These are phyloP conservation scores for Lichtheimia hyalospora DNA, from an alignment of 371 early-diverging fungal species.

Conservation along the genomic window DNA sequence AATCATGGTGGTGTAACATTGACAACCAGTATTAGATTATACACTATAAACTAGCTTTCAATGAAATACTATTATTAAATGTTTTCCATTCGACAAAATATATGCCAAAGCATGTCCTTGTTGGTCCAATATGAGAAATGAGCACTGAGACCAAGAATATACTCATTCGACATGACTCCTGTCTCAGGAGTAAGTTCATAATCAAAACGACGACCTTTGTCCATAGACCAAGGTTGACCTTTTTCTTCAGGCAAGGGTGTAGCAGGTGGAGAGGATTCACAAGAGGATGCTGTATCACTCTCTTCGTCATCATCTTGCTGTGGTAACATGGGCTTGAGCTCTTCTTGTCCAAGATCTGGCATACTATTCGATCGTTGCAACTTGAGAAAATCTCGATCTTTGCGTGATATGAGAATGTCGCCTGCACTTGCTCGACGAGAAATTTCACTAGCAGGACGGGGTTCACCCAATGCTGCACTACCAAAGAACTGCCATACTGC, in stretches of 20 bases:
- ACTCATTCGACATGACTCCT: slow-evolving; percentile 51
- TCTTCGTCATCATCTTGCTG: slow-evolving; percentile 1
- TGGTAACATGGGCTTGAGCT: neutral
- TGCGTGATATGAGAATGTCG: slow-evolving; percentile 7
- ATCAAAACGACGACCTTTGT: slow-evolving; percentile 28
- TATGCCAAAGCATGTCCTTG: slow-evolving; percentile 54
- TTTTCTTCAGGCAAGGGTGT: neutral
- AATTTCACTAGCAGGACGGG: neutral
- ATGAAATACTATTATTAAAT: too few species aligned
- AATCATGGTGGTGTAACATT: too few species aligned
- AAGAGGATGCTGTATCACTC: neutral
- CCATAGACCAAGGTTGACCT: slow-evolving; percentile 2
- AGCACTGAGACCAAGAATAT: slow-evolving; percentile 45
- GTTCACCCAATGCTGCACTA: neutral
- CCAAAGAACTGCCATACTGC: slow-evolving; percentile 23
- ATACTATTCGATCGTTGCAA: neutral
- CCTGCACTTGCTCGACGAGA: slow-evolving; percentile 14
- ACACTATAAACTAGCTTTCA: too few species aligned
- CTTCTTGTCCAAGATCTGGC: neutral
- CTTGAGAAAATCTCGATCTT: neutral
- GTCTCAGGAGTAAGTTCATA: slow-evolving; percentile 47
- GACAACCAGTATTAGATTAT: too few species aligned
- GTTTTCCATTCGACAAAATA: slow-evolving; percentile 39
- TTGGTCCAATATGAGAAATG: slow-evolving; percentile 56
- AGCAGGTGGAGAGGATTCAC: neutral